Evolutionary conservation across 129 eudicot species (phyloP), one percentile per base, ranked within the genome.

Genomic region (Artemisia tridentata): DNA sequence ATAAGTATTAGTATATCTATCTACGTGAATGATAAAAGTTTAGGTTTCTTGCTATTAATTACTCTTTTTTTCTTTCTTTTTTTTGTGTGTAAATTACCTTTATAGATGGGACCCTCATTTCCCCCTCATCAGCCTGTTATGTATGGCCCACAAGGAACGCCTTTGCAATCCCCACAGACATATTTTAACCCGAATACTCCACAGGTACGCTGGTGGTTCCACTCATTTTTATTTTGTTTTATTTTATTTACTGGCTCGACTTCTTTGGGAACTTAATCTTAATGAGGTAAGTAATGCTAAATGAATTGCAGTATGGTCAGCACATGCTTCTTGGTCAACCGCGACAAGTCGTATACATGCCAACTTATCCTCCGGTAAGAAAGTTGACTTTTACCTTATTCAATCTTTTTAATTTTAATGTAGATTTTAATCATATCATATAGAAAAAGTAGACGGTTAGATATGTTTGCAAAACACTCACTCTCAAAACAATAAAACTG

Each of bases 301-400:
- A 77, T 77, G 53, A 62, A 45, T 71, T 38, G 43, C 93, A 87
- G 93, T 90, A 88, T 69, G 93, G 91, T 50, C 99, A 90, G 79
- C 99, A 84, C 83, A 90, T 95, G 99, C 70, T 85, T 71, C 75
- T 86, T 61, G 87, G 95, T 70, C 99, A 90, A 74, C 97, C 86
- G 20, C 85, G 86, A 46, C 97, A 80, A 76, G 84, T 95, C 49
- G 65, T 87, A 55, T 95, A 95, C 88, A 90, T 90, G 93, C 99
- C 89, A 43, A 67, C 84, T 18, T 95, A 85, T 80, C 90, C 96
- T 63, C 64, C 85, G 46, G 99, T 95, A 82, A 88, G 88, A 75
- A 38, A 19, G 19, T 51, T 60, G 34, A n/a, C 54, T 64, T 34
- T 51, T 63, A 21, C 18, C 29, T 50, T 63, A 13, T 9, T 63